Conservation (phyloP, 2,329 filamentous ascomycete species). For the Aureobasidium pullulans region DNA sequence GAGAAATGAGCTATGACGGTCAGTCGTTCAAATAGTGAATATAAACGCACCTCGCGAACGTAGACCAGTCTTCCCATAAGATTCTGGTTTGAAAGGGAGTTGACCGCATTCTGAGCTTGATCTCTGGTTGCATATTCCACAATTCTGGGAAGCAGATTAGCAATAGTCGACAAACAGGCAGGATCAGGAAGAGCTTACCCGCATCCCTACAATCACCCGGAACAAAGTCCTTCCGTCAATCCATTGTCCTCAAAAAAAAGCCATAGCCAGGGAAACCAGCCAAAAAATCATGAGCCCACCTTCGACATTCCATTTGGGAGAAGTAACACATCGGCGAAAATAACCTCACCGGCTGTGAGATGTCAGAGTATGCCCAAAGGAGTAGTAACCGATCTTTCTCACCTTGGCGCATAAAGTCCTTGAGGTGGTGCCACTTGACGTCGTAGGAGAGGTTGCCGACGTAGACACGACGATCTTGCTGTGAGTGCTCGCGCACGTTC, state of each 20-base stretch:
- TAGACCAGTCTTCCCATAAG: constrained; percentile 98
- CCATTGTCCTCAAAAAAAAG: constrained; percentile 75
- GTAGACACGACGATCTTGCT: constrained; percentile 98
- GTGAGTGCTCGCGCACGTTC: constrained; percentile 85
- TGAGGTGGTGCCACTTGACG: constrained; percentile 99
- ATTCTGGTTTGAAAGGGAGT: constrained; percentile 97
- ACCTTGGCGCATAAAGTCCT: constrained; percentile 99
- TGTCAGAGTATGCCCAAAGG: background rate
- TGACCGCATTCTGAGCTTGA: constrained; percentile 95
- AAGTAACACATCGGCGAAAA: constrained; percentile 98
- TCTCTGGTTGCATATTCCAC: constrained; percentile 99
- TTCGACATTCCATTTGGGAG: constrained; percentile 99
- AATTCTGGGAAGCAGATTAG: constrained; percentile 59
- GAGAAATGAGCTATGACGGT: background rate
- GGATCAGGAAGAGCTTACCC: constrained; percentile 59
- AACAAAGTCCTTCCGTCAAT: constrained; percentile 96
- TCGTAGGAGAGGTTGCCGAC: constrained; percentile 98
- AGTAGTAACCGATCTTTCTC: constrained; percentile 33
- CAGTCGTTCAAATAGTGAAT: background rate
- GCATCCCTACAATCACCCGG: constrained; percentile 97
- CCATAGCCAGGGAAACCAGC: constrained; percentile 66
- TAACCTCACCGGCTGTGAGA: constrained; percentile 83
- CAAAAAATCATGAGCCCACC: constrained; percentile 88
- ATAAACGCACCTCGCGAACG: constrained; percentile 75
- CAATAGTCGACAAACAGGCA: background rate